Conservation (phyloP, 495 filamentous ascomycete genomes). For the Lindgomyces ingoldianus region DNA sequence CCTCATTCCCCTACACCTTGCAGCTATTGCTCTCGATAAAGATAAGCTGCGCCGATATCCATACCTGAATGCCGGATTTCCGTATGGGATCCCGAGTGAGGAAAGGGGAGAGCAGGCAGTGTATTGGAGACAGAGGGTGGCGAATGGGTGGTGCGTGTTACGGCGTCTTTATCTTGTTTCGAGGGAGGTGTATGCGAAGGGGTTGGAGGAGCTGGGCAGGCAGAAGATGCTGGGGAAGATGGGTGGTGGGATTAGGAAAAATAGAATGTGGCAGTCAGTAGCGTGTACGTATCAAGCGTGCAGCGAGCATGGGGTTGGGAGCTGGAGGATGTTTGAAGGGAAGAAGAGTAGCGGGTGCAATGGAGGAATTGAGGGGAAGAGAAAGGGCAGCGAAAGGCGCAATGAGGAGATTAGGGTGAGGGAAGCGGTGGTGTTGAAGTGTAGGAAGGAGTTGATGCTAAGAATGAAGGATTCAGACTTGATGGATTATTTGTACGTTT, state of each 20-base stretch:
- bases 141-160: conserved; percentile 14
- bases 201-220: not conserved
- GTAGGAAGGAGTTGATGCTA: not conserved
- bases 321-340: not conserved
- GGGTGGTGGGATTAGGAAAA: not conserved
- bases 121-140: conserved; percentile 6
- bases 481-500: conserved; percentile 12
- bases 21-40: conserved; percentile 7
- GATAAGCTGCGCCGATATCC: conserved; percentile 8
- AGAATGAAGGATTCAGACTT: not conserved
- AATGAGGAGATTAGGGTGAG: not conserved
- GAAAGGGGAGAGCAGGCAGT: not conserved
- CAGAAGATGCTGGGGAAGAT: not conserved
- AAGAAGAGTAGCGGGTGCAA: not conserved
- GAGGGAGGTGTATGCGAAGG: conserved; percentile 5
- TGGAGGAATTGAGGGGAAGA: not conserved
- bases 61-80: conserved; percentile 7
- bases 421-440: conserved; percentile 5
- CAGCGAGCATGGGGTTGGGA: conserved; percentile 5
- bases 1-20: conserved; percentile 5
- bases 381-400: not conserved
- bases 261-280: conserved; percentile 2
- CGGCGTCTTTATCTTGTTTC: conserved; percentile 4
- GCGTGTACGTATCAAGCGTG: conserved; percentile 3
- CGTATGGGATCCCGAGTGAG: conserved; percentile 10